A percentile compares a stretch with the other conserved stretches of the same genome.
phyloP scores from a whole-genome alignment of 1,139 yeast genomes.

The Suhomyces coccinellae region DNA sequence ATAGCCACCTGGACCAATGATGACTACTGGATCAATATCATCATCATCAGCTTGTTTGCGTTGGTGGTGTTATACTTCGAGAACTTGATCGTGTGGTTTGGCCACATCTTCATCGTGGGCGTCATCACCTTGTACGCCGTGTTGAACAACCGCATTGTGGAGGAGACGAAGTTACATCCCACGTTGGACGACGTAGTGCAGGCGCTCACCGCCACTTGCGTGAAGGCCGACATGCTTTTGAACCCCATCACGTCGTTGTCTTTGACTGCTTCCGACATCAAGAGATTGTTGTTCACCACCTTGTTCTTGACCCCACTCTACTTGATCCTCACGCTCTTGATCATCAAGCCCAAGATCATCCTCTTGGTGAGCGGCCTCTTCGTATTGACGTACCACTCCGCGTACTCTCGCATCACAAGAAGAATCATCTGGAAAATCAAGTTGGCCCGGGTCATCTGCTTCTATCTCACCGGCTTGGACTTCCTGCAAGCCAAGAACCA shows the following conservation, averaged over 20 bases:
- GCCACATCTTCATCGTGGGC: constrained; percentile 74
- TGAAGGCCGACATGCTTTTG: constrained; percentile 73
- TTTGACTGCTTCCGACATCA: constrained; percentile 74
- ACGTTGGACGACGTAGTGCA: constrained; percentile 89
- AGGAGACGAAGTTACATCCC: constrained; percentile 65
- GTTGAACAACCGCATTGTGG: constrained; percentile 49
- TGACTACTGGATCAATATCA: constrained; percentile 73
- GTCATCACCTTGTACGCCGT: constrained; percentile 66
- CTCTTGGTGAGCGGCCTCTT: constrained; percentile 61
- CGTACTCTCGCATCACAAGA: constrained; percentile 79
- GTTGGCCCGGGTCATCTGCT: constrained; percentile 64
- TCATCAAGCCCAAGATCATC: constrained; percentile 71
- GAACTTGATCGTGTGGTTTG: constrained; percentile 68
- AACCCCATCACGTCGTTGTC: constrained; percentile 74
- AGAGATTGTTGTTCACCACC: constrained; percentile 77
- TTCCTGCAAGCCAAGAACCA: constrained; percentile 58
- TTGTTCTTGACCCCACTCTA: constrained; percentile 83
- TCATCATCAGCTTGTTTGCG: constrained; percentile 58
- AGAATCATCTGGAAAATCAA: constrained; percentile 82
- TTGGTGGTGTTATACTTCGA: constrained; percentile 74
- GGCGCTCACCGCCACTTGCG: constrained; percentile 70
- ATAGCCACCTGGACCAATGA: constrained; percentile 90
- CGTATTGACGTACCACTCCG: constrained; percentile 79
- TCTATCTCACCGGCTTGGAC: constrained; percentile 85
- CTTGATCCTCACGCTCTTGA: constrained; percentile 62